Conservation (phyloP, 2,329 filamentous ascomycete species). For the Pseudopyrenochaeta lycopersici region DNA sequence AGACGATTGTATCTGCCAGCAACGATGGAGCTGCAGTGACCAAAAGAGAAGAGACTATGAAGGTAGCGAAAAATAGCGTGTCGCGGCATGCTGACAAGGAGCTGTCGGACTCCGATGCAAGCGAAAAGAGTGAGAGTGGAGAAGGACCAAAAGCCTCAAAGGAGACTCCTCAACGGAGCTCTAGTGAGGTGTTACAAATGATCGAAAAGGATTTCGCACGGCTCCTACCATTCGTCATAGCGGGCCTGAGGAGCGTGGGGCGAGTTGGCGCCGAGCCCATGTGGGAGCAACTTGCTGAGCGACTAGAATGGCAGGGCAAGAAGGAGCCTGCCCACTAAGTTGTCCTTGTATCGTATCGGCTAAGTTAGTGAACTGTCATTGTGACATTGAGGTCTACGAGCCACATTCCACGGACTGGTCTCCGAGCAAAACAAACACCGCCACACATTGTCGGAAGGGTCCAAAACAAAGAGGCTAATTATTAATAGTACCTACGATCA, state of each 20-base stretch:
- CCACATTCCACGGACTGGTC: too few species aligned
- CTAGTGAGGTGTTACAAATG: slow-evolving; percentile 58
- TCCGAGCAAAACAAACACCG: too few species aligned
- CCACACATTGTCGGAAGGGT: too few species aligned
- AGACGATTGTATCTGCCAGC: slow-evolving; percentile 58
- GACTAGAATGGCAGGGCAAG: slow-evolving; percentile 66
- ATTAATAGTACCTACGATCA: too few species aligned
- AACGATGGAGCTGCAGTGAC: slow-evolving; percentile 44
- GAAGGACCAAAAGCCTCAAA: slow-evolving; percentile 2
- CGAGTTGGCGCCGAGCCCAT: slow-evolving; percentile 75
- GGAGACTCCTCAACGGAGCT: background rate
- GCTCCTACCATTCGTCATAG: slow-evolving; percentile 73
- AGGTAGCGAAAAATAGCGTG: slow-evolving; percentile 29
- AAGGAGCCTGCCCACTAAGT: slow-evolving; percentile 1
- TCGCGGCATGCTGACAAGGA: slow-evolving; percentile 22
- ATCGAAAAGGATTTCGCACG: slow-evolving; percentile 71
- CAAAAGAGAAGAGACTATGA: slow-evolving; percentile 11
- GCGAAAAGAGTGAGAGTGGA: slow-evolving; percentile 6
- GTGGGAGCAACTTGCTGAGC: slow-evolving; percentile 85
- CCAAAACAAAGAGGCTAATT: too few species aligned
- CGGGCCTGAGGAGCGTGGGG: slow-evolving; percentile 77
- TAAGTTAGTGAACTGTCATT: too few species aligned
- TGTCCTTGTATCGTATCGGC: too few species aligned
- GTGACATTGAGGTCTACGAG: too few species aligned
- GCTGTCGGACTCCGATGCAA: slow-evolving; percentile 39